phyloP scores from a whole-genome alignment of 106 monocot species.

The Alisma plantagoaquatica region DNA sequence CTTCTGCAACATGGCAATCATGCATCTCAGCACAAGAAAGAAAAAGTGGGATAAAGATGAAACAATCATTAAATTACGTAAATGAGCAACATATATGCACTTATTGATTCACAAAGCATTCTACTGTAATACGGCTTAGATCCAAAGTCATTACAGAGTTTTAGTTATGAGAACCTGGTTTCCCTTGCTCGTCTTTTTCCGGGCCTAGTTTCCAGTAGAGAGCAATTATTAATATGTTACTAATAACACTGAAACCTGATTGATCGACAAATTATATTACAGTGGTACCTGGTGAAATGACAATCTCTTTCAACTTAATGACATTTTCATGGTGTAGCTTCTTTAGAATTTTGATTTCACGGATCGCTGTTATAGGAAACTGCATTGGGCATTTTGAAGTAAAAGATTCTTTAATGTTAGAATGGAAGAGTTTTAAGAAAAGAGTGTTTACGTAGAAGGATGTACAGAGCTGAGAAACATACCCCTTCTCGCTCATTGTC shows the following conservation, averaged over 20 bases:
- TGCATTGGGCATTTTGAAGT: slow-evolving; percentile 19
- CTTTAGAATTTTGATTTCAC: slow-evolving; percentile 97
- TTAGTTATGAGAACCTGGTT: slow-evolving; percentile 33
- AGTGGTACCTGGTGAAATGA: slow-evolving; percentile 92
- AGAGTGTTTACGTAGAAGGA: neutral
- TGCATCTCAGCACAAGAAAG: no score
- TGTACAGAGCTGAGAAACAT: neutral
- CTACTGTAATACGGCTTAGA: no score
- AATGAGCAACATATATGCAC: no score
- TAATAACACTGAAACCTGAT: no score
- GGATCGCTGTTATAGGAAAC: slow-evolving; percentile 94
- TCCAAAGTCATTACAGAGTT: no score
- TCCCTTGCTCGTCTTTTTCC: slow-evolving; percentile 93
- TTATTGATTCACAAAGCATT: no score
- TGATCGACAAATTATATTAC: no score
- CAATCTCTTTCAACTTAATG: slow-evolving; percentile 91
- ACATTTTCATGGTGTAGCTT: slow-evolving; percentile 97
- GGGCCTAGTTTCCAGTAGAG: slow-evolving; percentile 57
- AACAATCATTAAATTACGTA: no score
- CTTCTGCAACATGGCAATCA: slow-evolving; percentile 37
- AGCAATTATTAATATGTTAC: no score
- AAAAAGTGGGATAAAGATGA: no score
- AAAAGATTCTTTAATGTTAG: neutral
- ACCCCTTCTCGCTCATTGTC: slow-evolving; percentile 98
- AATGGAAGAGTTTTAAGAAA: neutral